Evolutionary conservation across 2,329 filamentous ascomycete genomes (phyloP), one percentile per base, ranked within the genome.

Genomic region (Arthrinium phaeospermum): DNA sequence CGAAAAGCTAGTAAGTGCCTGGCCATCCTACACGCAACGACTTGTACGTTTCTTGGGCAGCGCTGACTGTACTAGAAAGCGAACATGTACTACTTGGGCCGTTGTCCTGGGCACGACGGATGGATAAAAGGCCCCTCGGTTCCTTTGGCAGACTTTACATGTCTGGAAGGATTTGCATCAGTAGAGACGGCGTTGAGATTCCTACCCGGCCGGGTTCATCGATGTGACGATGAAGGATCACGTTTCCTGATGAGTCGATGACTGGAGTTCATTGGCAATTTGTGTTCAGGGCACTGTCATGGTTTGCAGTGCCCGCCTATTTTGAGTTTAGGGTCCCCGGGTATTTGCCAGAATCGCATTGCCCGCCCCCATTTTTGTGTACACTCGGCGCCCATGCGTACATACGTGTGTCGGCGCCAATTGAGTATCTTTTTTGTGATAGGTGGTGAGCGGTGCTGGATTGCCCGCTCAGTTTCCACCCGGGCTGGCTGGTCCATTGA

Each of bases 101-200:
- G 57, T 41, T 41, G 57, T 64, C 57, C 57, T 64, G 57, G 57
- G 57, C 57, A 64, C n/a, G 57, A 64, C 57, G 19, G 57, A n/a
- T 61, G 19, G 30, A n/a, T 64, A 64, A 64, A 64, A 64, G 57
- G 57, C 34, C 57, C 57, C 34, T 12, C 22, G 49, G 49, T 51
- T 51, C 49, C 53, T 37, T 61, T 7, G 16, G 53, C 19, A 37
- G 53, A n/a, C 53, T 64, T 61, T 10, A 10, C 8, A 41, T n/a
- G 57, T 24, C 57, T 41, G 34, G 41, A 41, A 41, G 34, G 57
- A 41, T 41, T 41, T 64, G 34, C 57, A 64, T 41, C 57, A 64
- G 57, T 41, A 64, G 30, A 64, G 34, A 64, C 57, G 34, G 57
- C 30, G 30, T 64, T 64, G 30, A 61, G 53, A 41, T 64, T 64